Evolutionary conservation across 169 alveolate species (phyloP), one percentile per base, ranked within the genome.

Genomic region (Eimeria acervulina): DNA sequence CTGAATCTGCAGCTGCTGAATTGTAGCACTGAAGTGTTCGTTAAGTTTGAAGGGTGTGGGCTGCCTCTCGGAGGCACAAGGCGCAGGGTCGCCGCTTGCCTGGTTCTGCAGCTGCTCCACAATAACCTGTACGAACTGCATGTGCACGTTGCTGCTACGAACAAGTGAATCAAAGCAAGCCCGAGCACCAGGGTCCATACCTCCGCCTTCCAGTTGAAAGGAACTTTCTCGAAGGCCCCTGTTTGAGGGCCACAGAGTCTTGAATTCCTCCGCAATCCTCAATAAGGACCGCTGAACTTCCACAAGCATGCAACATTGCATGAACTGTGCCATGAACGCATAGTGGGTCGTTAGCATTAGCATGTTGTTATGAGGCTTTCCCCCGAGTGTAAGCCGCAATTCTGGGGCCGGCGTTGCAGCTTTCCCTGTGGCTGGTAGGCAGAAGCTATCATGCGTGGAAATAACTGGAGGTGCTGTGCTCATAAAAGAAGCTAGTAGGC

Each of bases 311-410:
- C 88, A 59, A 28, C 96, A 93, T 84, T 93, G 96, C 96, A 93
- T 93, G 94, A 93, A 93, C 94, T 93, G 96, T 36, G 96, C 93
- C 96, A 93, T 93, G 68, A 93, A 93, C 40, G 93, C 66, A 70
- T 93, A 93, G 80, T 93, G 96, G 52, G 96, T 66, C 6, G 93
- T 63, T 17, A 93, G 89, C 66, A 66, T 88, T 74, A 93, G 94
- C 74, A 93, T 52, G 63, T 47, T 63, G 66, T 61, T 87, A 40
- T 47, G 59, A 40, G 78, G 61, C 63, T 61, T 87, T 10, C 93
- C 78, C 7, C 83, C 93, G 63, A 61, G 81, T 23, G 81, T 51
- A 21, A 87, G 81, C 28, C 93, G 93, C 59, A 87, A 40, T 33
- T 87, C 93, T 36, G 93, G 61, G 19, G 81, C 36, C 63, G 93